Percentiles rank a stretch among this genome's conserved stretches.
These are phyloP conservation scores for Eimeria zaria DNA, from an alignment of 169 alveolate genomes.

Conservation along the genomic window DNA sequence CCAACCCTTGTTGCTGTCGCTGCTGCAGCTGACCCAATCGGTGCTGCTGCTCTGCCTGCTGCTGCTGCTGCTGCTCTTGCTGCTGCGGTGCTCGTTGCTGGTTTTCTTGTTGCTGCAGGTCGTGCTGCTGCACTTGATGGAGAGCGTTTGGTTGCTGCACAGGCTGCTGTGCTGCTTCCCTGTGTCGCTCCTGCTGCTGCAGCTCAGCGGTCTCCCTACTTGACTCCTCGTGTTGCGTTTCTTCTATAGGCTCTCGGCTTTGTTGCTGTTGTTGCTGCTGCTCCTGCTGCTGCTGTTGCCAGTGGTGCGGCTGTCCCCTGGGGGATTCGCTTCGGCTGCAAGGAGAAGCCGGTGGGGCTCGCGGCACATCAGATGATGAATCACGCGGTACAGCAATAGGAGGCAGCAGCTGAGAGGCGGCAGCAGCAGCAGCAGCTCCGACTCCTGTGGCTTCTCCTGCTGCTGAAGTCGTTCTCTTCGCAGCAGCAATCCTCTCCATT, in stretches of 20 bases:
- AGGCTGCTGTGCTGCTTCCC: too few relatives aligned
- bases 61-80: neutral
- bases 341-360: conserved; percentile 56
- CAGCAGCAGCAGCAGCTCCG: conserved; percentile 1
- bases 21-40: conserved; percentile 3
- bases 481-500: too few relatives aligned
- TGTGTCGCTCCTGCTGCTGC: neutral
- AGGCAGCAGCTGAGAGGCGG: neutral
- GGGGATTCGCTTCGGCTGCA: conserved; percentile 22
- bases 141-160: too few relatives aligned
- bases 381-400: neutral
- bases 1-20: conserved; percentile 26
- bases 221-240: neutral
- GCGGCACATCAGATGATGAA: neutral
- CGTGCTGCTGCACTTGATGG: conserved; percentile 2
- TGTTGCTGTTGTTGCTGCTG: conserved; percentile 1
- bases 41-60: neutral
- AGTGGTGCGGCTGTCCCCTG: neutral
- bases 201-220: neutral
- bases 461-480: too few relatives aligned
- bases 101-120: conserved; percentile 5
- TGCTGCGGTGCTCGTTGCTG: neutral
- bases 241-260: neutral
- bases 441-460: neutral
- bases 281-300: conserved; percentile 56